phyloP scores from a whole-genome alignment of 768 basidiomycete species.

The Leccinum disarticulatum region DNA sequence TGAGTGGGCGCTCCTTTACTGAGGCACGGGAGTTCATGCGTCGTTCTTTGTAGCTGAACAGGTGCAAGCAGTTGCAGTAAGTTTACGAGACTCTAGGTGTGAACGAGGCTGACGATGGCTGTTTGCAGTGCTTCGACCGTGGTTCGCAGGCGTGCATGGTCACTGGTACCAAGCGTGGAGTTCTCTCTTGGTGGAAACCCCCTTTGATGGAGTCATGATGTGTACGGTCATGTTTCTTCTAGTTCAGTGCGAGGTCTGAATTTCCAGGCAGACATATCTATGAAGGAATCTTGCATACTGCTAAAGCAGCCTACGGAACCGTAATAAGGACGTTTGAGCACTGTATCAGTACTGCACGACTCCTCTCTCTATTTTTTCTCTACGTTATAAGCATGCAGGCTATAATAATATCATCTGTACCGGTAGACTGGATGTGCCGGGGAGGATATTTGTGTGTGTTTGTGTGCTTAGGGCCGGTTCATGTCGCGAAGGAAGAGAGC shows the following conservation, averaged over 20 bases:
- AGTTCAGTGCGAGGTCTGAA: slow-evolving; percentile 12
- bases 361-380: not conserved
- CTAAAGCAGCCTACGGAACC: slow-evolving; percentile 23
- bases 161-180: slow-evolving; percentile 56
- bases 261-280: slow-evolving; percentile 13
- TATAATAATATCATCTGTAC: slow-evolving; percentile 26
- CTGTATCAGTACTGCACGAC: slow-evolving; percentile 34
- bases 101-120: slow-evolving; percentile 25
- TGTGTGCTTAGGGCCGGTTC: slow-evolving; percentile 36
- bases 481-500: slow-evolving; percentile 22
- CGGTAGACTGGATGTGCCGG: slow-evolving; percentile 3
- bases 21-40: slow-evolving; percentile 8
- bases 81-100: slow-evolving; percentile 5
- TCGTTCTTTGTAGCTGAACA: slow-evolving; percentile 26
- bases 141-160: slow-evolving; percentile 40
- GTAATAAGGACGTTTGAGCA: slow-evolving; percentile 29
- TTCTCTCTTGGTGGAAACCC: slow-evolving; percentile 56
- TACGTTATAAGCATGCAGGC: slow-evolving; percentile 26
- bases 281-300: slow-evolving; percentile 32
- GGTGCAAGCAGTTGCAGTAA: slow-evolving; percentile 36
- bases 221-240: slow-evolving; percentile 17
- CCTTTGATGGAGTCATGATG: slow-evolving; percentile 30
- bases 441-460: slow-evolving; percentile 29
- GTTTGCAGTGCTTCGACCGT: slow-evolving; percentile 47
- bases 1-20: slow-evolving; percentile 28